Base-by-base conservation (phyloP, 2,329 filamentous ascomycete species). In the Chrysosporium keratinophilum region DNA sequence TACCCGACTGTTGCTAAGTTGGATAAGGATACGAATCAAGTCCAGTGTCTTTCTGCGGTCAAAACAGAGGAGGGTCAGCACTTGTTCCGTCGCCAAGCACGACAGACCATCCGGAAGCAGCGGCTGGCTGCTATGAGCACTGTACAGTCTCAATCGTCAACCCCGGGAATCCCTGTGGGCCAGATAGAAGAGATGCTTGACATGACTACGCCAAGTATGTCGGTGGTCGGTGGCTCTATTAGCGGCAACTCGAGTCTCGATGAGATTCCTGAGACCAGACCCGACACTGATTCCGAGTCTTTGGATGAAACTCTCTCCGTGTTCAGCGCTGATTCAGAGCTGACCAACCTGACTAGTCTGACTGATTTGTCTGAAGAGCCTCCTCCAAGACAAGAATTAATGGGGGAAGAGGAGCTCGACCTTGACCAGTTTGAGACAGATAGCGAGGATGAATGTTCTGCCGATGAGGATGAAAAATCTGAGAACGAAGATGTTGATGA, bases 101-200 rank as follows among this genome's bases (percentile, higher is more conserved):
- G 52, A 15, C 45, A 50, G 45, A 45, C 52, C 7, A 51, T 55
- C 19, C 41, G 47, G 40, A 33, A 34, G 42, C 46, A 46, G 31
- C 53, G 53, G 19, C 40, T 44, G 20, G 47, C 53, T 35, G 52
- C 44, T 49, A 15, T 35, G 34, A 42, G 48, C 28, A 51, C 48
- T 11, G 17, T 43, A 4, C 41, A 46, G 33, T 15, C 15, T 40
- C 41, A 23, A 23, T 43, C 41, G 19, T 28, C 41, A 28, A 17
- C 19, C 23, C 6, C 41, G 17, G 17, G 17, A 20, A 28, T 17
- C n/a, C 10, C 35, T n/a, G 35, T 10, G 11, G n/a, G 3, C 35
- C 35, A 37, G 35, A 12, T 12, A 37, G 3, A 37, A 37, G 35
- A 12, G 35, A 37, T 2, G 5, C 4, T 12, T 37, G 35, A 12